Evolutionary conservation across 805 yeast species (phyloP).

Genomic region (Ogataea dorogensis): DNA sequence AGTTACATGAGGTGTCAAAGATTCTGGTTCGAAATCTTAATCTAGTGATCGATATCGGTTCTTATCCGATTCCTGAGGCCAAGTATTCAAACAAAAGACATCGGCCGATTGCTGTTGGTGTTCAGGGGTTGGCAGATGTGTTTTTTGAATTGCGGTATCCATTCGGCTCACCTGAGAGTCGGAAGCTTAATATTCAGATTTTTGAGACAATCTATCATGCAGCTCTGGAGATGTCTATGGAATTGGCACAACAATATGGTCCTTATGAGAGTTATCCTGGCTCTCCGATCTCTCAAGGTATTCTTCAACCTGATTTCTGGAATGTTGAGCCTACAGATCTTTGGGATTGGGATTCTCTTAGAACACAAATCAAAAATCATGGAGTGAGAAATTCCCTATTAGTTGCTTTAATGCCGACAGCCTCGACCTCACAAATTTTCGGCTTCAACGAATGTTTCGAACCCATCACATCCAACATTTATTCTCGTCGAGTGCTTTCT

Average conservation of each 20-base stretch:
- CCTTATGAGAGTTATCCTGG: conserved; percentile 72
- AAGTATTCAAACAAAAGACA: conserved; percentile 72
- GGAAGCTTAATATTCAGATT: conserved; percentile 72
- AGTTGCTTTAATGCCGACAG: conserved; percentile 97
- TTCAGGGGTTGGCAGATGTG: conserved; percentile 94
- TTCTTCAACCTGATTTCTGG: conserved; percentile 89
- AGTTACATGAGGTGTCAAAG: conserved; percentile 74
- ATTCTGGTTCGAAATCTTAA: conserved; percentile 77
- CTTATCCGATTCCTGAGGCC: conserved; percentile 81
- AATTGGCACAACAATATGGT: conserved; percentile 70
- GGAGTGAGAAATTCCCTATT: conserved; percentile 87
- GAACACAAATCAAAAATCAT: conserved; percentile 51
- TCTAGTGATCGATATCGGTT: conserved; percentile 78
- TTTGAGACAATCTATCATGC: conserved; percentile 97
- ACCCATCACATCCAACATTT: conserved; percentile 91
- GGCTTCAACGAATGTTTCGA: conserved; percentile 96
- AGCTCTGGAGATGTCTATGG: conserved; percentile 82
- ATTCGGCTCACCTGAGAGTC: conserved; percentile 81
- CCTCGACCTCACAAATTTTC: conserved; percentile 92
- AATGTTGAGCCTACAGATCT: conserved; percentile 68
- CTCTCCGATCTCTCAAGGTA: conserved; percentile 87
- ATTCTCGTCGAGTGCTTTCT: conserved; percentile 84
- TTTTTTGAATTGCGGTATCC: conserved; percentile 80
- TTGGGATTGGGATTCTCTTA: conserved; percentile 84
- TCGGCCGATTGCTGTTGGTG: conserved; percentile 96